Conservation (phyloP, 805 yeast species). For the Cyberlindnera saturnus region DNA sequence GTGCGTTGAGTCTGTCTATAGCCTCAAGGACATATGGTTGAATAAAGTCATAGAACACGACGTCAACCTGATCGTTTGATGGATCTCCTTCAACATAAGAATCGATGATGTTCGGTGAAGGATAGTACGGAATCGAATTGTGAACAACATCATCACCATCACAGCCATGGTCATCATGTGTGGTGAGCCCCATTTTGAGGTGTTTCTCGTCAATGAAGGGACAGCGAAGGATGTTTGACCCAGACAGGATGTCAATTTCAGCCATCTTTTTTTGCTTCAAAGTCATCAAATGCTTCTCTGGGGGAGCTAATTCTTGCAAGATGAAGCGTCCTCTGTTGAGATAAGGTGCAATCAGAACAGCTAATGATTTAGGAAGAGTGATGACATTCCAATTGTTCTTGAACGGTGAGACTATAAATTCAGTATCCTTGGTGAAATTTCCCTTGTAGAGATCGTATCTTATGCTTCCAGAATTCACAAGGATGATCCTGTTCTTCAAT, state of each 20-base stretch:
- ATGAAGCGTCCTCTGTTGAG: conserved; percentile 55
- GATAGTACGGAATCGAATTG: conserved; percentile 48
- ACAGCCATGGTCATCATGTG: conserved; percentile 77
- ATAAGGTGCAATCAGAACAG: conserved; percentile 43
- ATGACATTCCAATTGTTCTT: conserved; percentile 71
- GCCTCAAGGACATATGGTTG: conserved; percentile 45
- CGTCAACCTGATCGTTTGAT: conserved; percentile 41
- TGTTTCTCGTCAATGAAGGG: conserved; percentile 11
- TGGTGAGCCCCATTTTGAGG: conserved; percentile 65
- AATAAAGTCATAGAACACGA: conserved; percentile 77
- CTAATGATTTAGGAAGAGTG: conserved; percentile 51
- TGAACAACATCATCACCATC: conserved; percentile 86
- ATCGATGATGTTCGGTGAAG: conserved; percentile 76
- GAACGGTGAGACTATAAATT: conserved; percentile 82
- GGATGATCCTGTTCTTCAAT: conserved; percentile 39
- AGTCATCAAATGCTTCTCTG: conserved; percentile 5
- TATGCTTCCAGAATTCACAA: conserved; percentile 83
- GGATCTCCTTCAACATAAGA: conserved; percentile 28
- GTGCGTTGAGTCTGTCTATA: conserved; percentile 25
- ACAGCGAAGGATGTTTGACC: conserved; percentile 3
- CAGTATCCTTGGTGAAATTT: conserved; percentile 71
- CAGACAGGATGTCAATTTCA: conserved; percentile 1
- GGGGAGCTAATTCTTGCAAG: conserved; percentile 12
- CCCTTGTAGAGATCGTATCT: conserved; percentile 85
- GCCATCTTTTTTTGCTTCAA: background rate